Conservation (phyloP, 345 rosid genomes). For the Toxicodendron radicans region DNA sequence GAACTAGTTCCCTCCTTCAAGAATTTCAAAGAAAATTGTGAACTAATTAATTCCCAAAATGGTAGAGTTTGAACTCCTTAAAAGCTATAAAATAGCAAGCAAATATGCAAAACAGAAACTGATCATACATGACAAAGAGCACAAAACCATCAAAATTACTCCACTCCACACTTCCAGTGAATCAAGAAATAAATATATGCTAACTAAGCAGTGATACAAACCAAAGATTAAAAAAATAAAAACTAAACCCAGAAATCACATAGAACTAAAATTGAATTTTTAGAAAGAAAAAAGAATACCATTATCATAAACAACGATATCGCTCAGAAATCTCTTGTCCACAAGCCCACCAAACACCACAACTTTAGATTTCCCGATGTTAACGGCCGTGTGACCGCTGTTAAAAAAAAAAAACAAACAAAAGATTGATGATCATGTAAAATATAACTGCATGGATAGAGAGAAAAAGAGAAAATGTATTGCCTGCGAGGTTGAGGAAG, state of each 20-base stretch:
- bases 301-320: constrained; percentile 67
- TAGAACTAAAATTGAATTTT: not conserved
- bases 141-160: not conserved
- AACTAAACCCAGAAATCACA: constrained; percentile 2
- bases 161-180: not conserved
- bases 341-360: constrained; percentile 86
- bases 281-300: constrained; percentile 41
- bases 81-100: not conserved
- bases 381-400: constrained; percentile 89
- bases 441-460: not conserved
- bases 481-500: constrained; percentile 91
- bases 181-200: too few relatives aligned
- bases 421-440: not conserved
- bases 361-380: constrained; percentile 78
- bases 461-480: not conserved
- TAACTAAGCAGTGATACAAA: too few relatives aligned
- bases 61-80: not conserved
- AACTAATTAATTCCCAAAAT: not conserved
- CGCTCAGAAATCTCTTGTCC: constrained; percentile 77
- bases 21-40: not conserved
- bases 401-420: not conserved
- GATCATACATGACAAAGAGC: not conserved
- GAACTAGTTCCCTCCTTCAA: not conserved
- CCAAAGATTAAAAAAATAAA: too few relatives aligned
- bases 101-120: not conserved